Percentiles rank a stretch among this genome's conserved stretches.
phyloP scores from a whole-genome alignment of 768 basidiomycete species.

The Boletellus ananiceps region DNA sequence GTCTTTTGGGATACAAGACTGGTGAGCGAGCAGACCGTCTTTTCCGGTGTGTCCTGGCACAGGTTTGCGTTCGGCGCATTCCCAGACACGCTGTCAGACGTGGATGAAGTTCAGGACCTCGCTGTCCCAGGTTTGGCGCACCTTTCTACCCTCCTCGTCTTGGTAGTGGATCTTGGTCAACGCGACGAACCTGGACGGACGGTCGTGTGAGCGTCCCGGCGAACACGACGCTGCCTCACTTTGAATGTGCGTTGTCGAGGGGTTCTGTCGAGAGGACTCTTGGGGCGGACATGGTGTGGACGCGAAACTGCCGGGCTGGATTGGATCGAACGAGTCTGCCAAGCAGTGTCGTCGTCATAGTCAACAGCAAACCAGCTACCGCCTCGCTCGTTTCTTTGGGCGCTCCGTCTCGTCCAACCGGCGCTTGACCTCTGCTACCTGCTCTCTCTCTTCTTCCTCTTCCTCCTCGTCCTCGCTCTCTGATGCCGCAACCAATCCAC shows the following conservation, averaged over 20 bases:
- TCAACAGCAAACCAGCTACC: too few relatives aligned
- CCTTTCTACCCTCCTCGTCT: constrained; percentile 75
- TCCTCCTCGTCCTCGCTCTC: constrained; percentile 2
- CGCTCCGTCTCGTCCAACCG: constrained; percentile 7
- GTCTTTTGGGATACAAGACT: too few relatives aligned
- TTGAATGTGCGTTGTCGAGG: constrained; percentile 53
- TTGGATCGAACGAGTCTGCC: constrained; percentile 3
- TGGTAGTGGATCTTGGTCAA: constrained; percentile 77
- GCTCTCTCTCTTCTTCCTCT: not conserved
- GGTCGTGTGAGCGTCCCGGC: not conserved
- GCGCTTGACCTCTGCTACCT: constrained; percentile 7
- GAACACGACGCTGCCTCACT: constrained; percentile 34
- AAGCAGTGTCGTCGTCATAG: not conserved
- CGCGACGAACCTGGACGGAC: constrained; percentile 65
- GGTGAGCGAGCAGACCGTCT: constrained; percentile 54
- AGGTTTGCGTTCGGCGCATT: constrained; percentile 81
- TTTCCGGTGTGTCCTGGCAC: constrained; percentile 73
- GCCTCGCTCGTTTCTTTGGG: constrained; percentile 13
- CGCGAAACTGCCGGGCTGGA: constrained; percentile 1
- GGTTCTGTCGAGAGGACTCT: constrained; percentile 51
- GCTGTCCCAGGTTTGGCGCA: constrained; percentile 21
- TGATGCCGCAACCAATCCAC: constrained; percentile 18
- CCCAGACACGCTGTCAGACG: constrained; percentile 72
- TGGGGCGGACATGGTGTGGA: constrained; percentile 35
- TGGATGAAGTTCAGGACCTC: not conserved